These are phyloP conservation scores for Herpetomonas tarakana DNA, from an alignment of 208 protist genomes.

Conservation along the genomic window DNA sequence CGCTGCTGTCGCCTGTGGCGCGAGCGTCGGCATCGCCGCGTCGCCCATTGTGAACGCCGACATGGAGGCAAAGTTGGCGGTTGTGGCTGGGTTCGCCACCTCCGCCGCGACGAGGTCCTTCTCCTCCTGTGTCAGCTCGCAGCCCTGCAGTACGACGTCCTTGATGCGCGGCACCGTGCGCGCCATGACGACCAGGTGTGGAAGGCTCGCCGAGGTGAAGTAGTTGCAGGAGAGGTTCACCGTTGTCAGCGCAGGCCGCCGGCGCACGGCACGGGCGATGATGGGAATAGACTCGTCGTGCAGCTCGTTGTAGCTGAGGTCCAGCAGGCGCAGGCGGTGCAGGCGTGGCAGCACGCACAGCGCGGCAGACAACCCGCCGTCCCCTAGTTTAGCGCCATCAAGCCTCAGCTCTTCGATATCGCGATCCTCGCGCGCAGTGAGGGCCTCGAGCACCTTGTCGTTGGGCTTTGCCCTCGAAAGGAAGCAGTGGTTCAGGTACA, in stretches of 20 bases:
- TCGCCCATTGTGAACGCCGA: too few relatives aligned
- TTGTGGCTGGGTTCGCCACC: slow-evolving; percentile 8
- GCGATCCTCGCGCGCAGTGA: slow-evolving; percentile 14
- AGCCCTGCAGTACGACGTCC: slow-evolving; percentile 28
- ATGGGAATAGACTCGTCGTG: slow-evolving; percentile 27
- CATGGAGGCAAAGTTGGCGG: too few relatives aligned
- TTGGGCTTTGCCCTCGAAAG: slow-evolving; percentile 35
- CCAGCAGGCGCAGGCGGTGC: slow-evolving; percentile 40
- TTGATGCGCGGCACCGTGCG: slow-evolving; percentile 30
- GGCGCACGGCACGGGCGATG: slow-evolving; percentile 20
- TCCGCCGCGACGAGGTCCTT: slow-evolving; percentile 21
- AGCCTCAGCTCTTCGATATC: slow-evolving; percentile 27
- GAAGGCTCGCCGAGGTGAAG: slow-evolving; percentile 30
- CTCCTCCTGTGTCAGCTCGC: slow-evolving; percentile 23
- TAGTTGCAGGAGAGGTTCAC: slow-evolving; percentile 61
- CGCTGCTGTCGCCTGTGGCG: too few relatives aligned
- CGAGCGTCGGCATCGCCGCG: too few relatives aligned
- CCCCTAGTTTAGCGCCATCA: slow-evolving; percentile 28
- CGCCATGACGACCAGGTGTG: slow-evolving; percentile 33
- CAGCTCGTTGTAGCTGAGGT: slow-evolving; percentile 56
- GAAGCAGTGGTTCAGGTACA: slow-evolving; percentile 64
- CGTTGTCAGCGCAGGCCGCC: slow-evolving; percentile 41
- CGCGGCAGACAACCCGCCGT: slow-evolving; percentile 35
- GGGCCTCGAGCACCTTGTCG: slow-evolving; percentile 24
- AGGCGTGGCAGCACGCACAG: slow-evolving; percentile 47